These are phyloP conservation scores for Penicillium coprophilum DNA, from an alignment of 495 filamentous ascomycete genomes.

Conservation along the genomic window DNA sequence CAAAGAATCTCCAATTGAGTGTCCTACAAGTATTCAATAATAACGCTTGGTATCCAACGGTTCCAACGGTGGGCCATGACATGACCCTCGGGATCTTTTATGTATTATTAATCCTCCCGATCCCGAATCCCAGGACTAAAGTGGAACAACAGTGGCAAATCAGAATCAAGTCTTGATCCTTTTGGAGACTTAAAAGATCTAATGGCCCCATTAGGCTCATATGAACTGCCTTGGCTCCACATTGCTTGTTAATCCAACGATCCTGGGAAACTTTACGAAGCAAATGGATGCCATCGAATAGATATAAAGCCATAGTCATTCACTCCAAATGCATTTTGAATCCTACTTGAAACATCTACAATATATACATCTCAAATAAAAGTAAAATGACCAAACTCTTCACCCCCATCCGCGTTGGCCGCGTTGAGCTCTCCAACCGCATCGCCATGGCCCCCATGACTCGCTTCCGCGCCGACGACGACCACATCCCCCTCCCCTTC, in stretches of 20 bases:
- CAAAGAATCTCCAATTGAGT: not conserved
- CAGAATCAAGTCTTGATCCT: not conserved
- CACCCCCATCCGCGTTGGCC: slow-evolving; percentile 49
- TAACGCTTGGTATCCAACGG: too few relatives aligned
- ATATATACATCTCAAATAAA: not conserved
- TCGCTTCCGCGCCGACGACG: slow-evolving; percentile 48
- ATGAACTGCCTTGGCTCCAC: not conserved
- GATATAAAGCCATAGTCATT: not conserved
- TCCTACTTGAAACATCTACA: not conserved
- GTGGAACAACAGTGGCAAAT: not conserved
- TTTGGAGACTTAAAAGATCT: not conserved
- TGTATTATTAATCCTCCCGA: not conserved
- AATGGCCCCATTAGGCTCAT: not conserved
- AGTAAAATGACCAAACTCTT: slow-evolving; percentile 45
- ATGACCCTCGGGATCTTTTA: too few relatives aligned
- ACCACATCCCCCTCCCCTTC: slow-evolving; percentile 38
- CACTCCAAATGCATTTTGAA: not conserved
- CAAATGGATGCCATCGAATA: not conserved
- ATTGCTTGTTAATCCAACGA: not conserved
- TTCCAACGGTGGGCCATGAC: too few relatives aligned
- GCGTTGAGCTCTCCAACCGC: slow-evolving; percentile 48
- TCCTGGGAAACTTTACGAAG: not conserved
- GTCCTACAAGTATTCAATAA: too few relatives aligned
- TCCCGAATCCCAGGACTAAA: not conserved
- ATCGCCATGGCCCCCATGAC: slow-evolving; percentile 53